Evolutionary conservation across 139 green algal species (phyloP).

Genomic region (Nannochloris sp.): DNA sequence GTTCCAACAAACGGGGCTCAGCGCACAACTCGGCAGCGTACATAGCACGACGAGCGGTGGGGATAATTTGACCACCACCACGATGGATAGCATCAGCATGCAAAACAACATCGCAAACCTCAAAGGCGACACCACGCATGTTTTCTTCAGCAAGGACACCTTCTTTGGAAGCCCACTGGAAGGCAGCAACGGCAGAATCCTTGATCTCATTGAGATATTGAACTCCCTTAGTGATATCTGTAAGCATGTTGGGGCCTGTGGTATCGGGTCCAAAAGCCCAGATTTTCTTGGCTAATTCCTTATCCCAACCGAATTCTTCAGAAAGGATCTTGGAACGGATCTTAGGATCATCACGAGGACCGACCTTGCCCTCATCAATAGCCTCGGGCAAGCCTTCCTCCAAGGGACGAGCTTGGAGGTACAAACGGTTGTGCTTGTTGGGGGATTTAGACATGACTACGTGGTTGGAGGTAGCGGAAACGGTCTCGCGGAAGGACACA

Average conservation of each 20-base stretch:
- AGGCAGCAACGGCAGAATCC: conserved; percentile 90
- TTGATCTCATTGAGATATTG: conserved; percentile 99
- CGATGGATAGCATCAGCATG: conserved; percentile 98
- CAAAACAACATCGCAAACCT: conserved; percentile 92
- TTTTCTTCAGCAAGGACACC: conserved; percentile 97
- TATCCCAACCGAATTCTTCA: conserved; percentile 98
- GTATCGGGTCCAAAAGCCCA: conserved; percentile 99
- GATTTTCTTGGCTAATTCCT: conserved; percentile 99
- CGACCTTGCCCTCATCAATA: conserved; percentile 94
- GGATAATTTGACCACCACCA: conserved; percentile 98
- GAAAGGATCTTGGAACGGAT: conserved; percentile 79
- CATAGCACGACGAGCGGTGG: conserved; percentile 87
- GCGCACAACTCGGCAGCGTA: conserved; percentile 92
- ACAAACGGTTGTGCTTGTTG: conserved; percentile 99
- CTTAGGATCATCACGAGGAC: conserved; percentile 89
- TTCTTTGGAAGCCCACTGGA: conserved; percentile 99
- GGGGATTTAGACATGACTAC: conserved; percentile 97
- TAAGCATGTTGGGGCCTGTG: conserved; percentile 92
- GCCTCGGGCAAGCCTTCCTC: conserved; percentile 96
- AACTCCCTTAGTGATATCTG: conserved; percentile 98
- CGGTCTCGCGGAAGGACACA: conserved; percentile 97
- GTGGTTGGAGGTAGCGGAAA: conserved; percentile 75
- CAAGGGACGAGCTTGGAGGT: conserved; percentile 89
- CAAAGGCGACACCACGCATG: conserved; percentile 94
- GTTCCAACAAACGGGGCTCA: conserved; percentile 86